Evolutionary conservation across 371 early-diverging fungal genomes (phyloP).

Genomic region (Circinella minor): DNA sequence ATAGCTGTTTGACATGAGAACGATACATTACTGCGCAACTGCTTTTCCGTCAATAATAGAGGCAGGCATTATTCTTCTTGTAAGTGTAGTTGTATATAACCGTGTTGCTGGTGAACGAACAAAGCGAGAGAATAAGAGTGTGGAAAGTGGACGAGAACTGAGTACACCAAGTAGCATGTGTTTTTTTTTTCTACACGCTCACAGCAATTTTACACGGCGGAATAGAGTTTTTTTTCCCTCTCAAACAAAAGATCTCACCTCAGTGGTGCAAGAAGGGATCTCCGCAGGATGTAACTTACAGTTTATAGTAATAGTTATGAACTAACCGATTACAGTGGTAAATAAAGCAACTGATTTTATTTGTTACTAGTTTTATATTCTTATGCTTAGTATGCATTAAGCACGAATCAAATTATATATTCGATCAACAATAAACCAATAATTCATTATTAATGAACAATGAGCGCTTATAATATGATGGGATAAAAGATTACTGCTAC

Average conservation of each 20-base stretch:
- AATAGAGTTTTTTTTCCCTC: background rate
- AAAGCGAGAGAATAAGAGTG: constrained; percentile 8
- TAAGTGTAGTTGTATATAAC: background rate
- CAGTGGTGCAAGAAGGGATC: background rate
- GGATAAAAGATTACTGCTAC: too few species aligned
- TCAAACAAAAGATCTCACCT: background rate
- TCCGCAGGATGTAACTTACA: background rate
- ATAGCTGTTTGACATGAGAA: background rate
- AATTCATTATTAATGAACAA: too few species aligned
- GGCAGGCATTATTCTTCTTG: constrained; percentile 16
- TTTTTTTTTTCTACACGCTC: constrained; percentile 8
- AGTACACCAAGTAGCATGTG: constrained; percentile 13
- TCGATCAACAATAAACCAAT: too few species aligned
- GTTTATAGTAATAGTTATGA: too few species aligned
- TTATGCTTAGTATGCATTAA: too few species aligned
- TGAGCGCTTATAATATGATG: too few species aligned
- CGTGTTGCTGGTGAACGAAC: constrained; percentile 7
- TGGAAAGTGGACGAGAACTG: constrained; percentile 10
- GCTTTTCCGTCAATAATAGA: constrained; percentile 69
- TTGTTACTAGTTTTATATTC: too few species aligned
- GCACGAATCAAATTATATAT: too few species aligned
- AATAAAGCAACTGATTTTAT: too few species aligned
- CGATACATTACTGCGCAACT: constrained; percentile 58
- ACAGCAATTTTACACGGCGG: background rate
- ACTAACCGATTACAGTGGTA: too few species aligned